Conservation (phyloP, 1,139 yeast genomes). For the Hyphopichia khmerensis region DNA sequence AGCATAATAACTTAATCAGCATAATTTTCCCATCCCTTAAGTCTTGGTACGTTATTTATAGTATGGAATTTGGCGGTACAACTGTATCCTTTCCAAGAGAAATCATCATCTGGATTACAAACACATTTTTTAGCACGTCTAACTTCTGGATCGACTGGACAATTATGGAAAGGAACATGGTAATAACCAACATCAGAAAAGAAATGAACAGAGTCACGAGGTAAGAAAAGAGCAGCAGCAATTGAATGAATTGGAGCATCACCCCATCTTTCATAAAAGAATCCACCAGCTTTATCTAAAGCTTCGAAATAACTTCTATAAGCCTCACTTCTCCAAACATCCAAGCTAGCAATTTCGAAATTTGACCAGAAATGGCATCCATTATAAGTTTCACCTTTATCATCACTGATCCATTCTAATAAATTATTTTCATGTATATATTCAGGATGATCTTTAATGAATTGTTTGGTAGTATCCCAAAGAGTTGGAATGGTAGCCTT, state of each 20-base stretch:
- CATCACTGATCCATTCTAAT: conserved; percentile 71
- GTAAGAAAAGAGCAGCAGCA: conserved; percentile 76
- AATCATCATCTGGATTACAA: conserved; percentile 73
- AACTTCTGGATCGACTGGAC: conserved; percentile 64
- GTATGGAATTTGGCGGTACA: conserved; percentile 76
- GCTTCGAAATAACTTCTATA: conserved; percentile 66
- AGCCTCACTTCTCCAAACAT: conserved; percentile 72
- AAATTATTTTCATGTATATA: conserved; percentile 64
- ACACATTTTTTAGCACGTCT: conserved; percentile 59
- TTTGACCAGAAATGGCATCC: conserved; percentile 89
- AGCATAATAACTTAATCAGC: no score
- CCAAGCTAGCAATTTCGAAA: conserved; percentile 75
- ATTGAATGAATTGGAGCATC: conserved; percentile 91
- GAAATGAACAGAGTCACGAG: conserved; percentile 67
- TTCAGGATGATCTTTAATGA: conserved; percentile 64
- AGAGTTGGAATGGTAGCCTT: conserved; percentile 75
- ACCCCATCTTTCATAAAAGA: conserved; percentile 92
- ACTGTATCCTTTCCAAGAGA: conserved; percentile 84
- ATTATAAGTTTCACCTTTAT: conserved; percentile 66
- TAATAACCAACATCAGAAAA: conserved; percentile 82
- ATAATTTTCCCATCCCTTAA: conserved; percentile 73
- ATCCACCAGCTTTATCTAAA: conserved; percentile 80
- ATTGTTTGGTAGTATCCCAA: conserved; percentile 75
- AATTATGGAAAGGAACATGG: conserved; percentile 75
- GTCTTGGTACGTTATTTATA: conserved; percentile 61